Evolutionary conservation across 2,329 filamentous ascomycete genomes (phyloP).

Genomic region (Periconia sp.): DNA sequence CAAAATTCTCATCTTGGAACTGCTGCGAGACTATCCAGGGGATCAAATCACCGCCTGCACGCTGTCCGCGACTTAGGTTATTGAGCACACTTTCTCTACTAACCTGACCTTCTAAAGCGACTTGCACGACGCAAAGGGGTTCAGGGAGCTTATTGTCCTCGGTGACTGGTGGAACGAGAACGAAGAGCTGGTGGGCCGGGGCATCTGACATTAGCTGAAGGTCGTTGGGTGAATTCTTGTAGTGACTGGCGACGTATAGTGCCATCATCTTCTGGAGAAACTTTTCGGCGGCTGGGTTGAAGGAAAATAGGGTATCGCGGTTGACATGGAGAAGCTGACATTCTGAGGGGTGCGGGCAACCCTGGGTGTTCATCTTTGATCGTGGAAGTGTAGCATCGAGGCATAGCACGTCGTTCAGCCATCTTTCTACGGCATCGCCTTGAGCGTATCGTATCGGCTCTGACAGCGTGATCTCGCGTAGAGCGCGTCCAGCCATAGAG

Average conservation of each 20-base stretch:
- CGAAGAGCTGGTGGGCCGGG: conserved; percentile 93
- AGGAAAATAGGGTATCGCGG: conserved; percentile 96
- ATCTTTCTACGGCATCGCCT: conserved; percentile 91
- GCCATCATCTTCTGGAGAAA: conserved; percentile 99
- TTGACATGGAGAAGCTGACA: conserved; percentile 95
- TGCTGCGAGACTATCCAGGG: conserved; percentile 98
- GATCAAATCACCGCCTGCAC: conserved; percentile 90
- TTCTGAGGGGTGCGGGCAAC: conserved; percentile 86
- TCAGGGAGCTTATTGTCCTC: conserved; percentile 84
- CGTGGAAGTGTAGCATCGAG: conserved; percentile 89
- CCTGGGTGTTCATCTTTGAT: conserved; percentile 72
- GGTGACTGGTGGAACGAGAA: conserved; percentile 84
- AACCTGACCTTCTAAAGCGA: conserved; percentile 93
- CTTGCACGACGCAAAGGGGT: conserved; percentile 91
- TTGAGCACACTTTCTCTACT: conserved; percentile 91
- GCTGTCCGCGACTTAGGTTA: conserved; percentile 84
- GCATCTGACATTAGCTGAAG: conserved; percentile 99
- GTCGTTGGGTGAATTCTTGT: conserved; percentile 98
- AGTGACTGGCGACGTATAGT: conserved; percentile 94
- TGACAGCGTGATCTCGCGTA: conserved; percentile 89
- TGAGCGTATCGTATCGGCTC: conserved; percentile 95
- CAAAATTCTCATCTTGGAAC: conserved; percentile 97
- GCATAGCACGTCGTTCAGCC: conserved; percentile 93
- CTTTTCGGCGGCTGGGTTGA: conserved; percentile 94
- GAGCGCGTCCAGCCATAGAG: conserved; percentile 67